A percentile compares a stretch with the other conserved stretches of the same genome.
Evolutionary conservation across 2,329 filamentous ascomycete species (phyloP).

Genomic region (Pseudogymnoascus sp.): DNA sequence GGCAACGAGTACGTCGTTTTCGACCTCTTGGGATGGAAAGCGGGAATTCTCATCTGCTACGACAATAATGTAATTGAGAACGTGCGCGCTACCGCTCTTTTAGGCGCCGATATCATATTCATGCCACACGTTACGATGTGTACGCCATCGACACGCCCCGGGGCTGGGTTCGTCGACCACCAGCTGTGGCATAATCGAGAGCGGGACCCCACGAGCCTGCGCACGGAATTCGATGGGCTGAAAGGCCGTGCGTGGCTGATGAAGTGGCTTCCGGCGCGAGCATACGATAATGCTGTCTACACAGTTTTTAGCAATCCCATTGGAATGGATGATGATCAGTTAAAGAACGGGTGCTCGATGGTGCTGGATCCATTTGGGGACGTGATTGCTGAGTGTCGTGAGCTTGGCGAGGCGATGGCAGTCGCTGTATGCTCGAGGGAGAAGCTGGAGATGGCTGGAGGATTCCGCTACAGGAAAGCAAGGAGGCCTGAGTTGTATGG

Average conservation of each 20-base stretch:
- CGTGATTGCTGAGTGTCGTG: conserved; percentile 14
- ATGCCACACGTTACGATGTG: conserved; percentile 19
- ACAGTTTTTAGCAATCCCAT: conserved; percentile 18
- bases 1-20: conserved; percentile 17
- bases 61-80: conserved; percentile 17
- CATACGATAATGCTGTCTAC: conserved; percentile 18
- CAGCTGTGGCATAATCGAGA: conserved; percentile 14
- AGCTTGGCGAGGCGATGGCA: conserved; percentile 15
- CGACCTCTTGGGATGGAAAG: conserved; percentile 16
- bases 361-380: conserved; percentile 17
- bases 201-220: conserved; percentile 13
- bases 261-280: conserved; percentile 18
- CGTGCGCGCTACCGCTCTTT: conserved; percentile 16
- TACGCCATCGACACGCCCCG: conserved; percentile 15
- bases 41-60: conserved; percentile 16
- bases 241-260: conserved; percentile 18
- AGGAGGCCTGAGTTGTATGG: conserved; percentile 16
- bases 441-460: conserved; percentile 13
- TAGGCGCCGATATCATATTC: conserved; percentile 18
- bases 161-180: conserved; percentile 16
- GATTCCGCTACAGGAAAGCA: conserved; percentile 13
- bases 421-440: conserved; percentile 11
- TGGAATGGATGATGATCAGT: conserved; percentile 15
- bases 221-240: conserved; percentile 16
- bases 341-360: conserved; percentile 18